Evolutionary conservation across 441 rosid species (phyloP).

Genomic region (Lepidium campestre): DNA sequence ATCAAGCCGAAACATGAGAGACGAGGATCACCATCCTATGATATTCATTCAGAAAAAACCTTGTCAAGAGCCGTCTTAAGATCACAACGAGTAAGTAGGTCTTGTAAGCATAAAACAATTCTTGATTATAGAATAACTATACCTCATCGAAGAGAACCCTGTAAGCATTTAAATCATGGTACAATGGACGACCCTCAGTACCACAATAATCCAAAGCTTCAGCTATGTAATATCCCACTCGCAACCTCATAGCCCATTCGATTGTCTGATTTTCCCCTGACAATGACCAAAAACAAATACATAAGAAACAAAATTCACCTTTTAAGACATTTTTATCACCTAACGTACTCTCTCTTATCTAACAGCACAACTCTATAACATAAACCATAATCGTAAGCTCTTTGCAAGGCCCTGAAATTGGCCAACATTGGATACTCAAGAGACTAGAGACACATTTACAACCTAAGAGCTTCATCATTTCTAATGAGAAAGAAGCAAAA

Average conservation of each 20-base stretch:
- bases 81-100: not conserved
- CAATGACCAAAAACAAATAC: conserved; percentile 12
- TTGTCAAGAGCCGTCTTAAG: not conserved
- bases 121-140: not conserved
- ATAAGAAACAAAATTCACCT: not conserved
- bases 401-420: not conserved
- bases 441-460: conserved; percentile 1
- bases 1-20: conserved; percentile 95
- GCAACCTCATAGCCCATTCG: conserved; percentile 91
- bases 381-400: not conserved
- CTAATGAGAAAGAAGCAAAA: not conserved
- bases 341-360: not conserved
- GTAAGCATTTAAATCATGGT: conserved; percentile 90
- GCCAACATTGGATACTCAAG: not conserved
- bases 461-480: not conserved
- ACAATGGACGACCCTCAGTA: conserved; percentile 71
- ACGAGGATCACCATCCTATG: conserved; percentile 91
- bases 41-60: conserved; percentile 25
- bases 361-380: not conserved
- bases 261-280: conserved; percentile 97
- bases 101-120: not conserved
- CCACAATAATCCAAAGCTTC: conserved; percentile 92
- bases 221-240: conserved; percentile 83
- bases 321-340: not conserved
- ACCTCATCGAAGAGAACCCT: conserved; percentile 99